Conservation (phyloP, 306 rosid genomes). For the Pterocarpus macrocarpus region DNA sequence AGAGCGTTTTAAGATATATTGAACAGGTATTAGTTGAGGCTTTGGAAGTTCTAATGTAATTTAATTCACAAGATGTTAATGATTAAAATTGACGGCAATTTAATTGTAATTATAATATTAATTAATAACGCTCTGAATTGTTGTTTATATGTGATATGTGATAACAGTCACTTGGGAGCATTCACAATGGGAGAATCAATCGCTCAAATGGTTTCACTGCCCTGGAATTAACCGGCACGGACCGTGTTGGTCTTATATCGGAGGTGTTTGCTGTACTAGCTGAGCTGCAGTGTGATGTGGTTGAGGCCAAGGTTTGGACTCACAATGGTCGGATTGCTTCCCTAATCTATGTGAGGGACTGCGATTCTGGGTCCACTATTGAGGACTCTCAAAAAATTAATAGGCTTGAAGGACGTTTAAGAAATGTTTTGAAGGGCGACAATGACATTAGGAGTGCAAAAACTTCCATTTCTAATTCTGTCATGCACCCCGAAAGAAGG, state of each 20-base stretch:
- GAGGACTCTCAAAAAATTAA: slow-evolving; percentile 70
- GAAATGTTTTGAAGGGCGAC: slow-evolving; percentile 87
- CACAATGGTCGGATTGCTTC: slow-evolving; percentile 90
- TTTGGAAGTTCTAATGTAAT: neutral
- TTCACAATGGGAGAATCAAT: slow-evolving; percentile 62
- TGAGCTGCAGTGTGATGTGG: slow-evolving; percentile 82
- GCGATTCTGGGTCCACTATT: slow-evolving; percentile 62
- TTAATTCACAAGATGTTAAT: neutral
- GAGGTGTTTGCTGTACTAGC: slow-evolving; percentile 91
- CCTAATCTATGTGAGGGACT: slow-evolving; percentile 70
- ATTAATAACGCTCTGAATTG: neutral
- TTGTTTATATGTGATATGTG: neutral
- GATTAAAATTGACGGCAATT: neutral
- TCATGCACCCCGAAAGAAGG: slow-evolving; percentile 81
- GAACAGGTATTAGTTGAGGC: slow-evolving; percentile 72
- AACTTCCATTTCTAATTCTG: slow-evolving; percentile 68
- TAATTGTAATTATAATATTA: neutral
- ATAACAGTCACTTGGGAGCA: slow-evolving; percentile 74
- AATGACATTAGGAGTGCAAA: slow-evolving; percentile 78
- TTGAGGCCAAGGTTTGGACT: slow-evolving; percentile 94
- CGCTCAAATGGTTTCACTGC: slow-evolving; percentile 69
- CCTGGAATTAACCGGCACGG: slow-evolving; percentile 83
- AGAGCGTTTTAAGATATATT: slow-evolving; percentile 77
- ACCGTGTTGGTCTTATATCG: slow-evolving; percentile 89
- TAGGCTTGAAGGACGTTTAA: slow-evolving; percentile 72